Conservation (phyloP, 1,284 basidiomycete genomes). For the Ceratobasidium sp. region DNA sequence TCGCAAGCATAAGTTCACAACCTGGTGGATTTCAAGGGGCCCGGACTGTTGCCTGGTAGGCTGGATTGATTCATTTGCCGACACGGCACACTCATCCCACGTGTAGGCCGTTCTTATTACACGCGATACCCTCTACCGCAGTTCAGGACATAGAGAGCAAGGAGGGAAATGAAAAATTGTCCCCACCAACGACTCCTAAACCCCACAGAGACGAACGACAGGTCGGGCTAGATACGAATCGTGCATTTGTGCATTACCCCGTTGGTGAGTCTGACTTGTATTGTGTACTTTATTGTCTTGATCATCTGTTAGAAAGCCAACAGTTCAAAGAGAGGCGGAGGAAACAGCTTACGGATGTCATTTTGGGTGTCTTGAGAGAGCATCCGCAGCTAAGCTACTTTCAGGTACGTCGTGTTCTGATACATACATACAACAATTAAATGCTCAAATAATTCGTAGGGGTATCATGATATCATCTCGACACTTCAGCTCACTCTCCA, state of each 20-base stretch:
- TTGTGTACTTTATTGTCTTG: background rate
- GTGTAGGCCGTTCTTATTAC: conserved; percentile 16
- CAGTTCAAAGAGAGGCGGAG: conserved; percentile 60
- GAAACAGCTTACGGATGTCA: conserved; percentile 72
- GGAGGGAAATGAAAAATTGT: conserved; percentile 8
- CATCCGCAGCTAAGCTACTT: conserved; percentile 83
- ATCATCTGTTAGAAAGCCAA: conserved; percentile 29
- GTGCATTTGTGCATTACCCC: conserved; percentile 89
- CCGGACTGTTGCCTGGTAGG: conserved; percentile 66
- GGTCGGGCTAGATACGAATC: conserved; percentile 84
- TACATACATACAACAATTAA: background rate
- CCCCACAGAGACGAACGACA: conserved; percentile 82
- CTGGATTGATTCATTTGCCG: conserved; percentile 41
- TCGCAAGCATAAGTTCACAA: conserved; percentile 59
- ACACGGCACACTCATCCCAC: conserved; percentile 31
- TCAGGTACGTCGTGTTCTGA: conserved; percentile 60
- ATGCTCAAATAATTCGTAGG: conserved; percentile 55
- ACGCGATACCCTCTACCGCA: conserved; percentile 10
- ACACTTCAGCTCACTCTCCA: conserved; percentile 83
- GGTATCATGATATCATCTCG: conserved; percentile 91
- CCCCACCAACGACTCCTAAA: background rate
- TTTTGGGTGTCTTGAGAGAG: conserved; percentile 76
- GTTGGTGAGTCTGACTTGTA: conserved; percentile 62
- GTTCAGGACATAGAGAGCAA: background rate
- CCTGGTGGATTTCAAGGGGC: conserved; percentile 69